Conservation (phyloP, 768 basidiomycete genomes). For the Crassisporium funariophilum region DNA sequence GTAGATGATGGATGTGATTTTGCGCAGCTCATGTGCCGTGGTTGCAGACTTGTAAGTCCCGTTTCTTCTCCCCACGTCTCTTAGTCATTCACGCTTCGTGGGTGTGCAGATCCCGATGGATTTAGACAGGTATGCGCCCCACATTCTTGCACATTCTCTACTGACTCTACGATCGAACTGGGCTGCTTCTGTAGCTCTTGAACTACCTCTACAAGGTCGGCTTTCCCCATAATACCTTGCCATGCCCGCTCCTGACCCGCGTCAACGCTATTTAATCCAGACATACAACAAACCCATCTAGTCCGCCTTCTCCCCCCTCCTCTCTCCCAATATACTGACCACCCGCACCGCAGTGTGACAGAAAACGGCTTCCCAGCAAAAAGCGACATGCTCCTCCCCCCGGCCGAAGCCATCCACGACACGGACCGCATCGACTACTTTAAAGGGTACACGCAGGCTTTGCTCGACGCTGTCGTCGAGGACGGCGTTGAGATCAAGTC, state of each 20-base stretch:
- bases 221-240: not conserved
- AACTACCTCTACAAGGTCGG: slow-evolving; percentile 68
- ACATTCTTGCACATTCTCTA: slow-evolving; percentile 1
- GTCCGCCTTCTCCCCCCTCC: slow-evolving; percentile 30
- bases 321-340: not conserved
- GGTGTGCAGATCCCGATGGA: slow-evolving; percentile 49
- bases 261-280: slow-evolving; percentile 13
- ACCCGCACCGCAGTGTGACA: slow-evolving; percentile 46
- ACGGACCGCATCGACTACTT: slow-evolving; percentile 65
- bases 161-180: slow-evolving; percentile 2
- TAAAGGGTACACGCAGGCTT: slow-evolving; percentile 50
- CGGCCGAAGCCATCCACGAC: slow-evolving; percentile 52
- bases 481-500: slow-evolving; percentile 61
- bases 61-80: not conserved
- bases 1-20: too few species aligned
- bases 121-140: slow-evolving; percentile 51
- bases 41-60: slow-evolving; percentile 47
- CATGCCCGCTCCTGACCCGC: not conserved
- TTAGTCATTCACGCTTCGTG: not conserved
- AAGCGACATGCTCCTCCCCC: slow-evolving; percentile 49
- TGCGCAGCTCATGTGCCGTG: slow-evolving; percentile 64
- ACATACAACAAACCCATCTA: slow-evolving; percentile 53
- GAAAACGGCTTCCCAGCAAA: slow-evolving; percentile 73
- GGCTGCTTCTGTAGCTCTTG: too few species aligned
- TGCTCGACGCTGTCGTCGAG: slow-evolving; percentile 53